Conservation (phyloP, 768 basidiomycete species). For the Multifurca ochricompacta region DNA sequence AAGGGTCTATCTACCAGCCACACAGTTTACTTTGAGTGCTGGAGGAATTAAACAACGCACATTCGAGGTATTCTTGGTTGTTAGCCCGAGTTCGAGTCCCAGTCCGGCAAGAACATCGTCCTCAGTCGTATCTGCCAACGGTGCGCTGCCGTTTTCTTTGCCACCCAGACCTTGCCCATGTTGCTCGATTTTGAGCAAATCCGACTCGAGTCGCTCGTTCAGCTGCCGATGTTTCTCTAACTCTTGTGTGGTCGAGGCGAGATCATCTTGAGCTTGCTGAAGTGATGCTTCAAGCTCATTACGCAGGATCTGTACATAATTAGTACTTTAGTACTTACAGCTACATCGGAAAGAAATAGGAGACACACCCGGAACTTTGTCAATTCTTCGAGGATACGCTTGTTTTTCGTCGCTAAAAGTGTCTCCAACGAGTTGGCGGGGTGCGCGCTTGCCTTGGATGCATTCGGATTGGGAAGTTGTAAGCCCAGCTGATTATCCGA, state of each 20-base stretch:
- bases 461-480: constrained; percentile 82
- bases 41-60: constrained; percentile 4
- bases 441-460: constrained; percentile 69
- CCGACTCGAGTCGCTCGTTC: constrained; percentile 89
- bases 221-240: constrained; percentile 69
- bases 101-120: constrained; percentile 50
- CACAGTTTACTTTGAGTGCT: neutral
- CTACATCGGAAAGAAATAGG: neutral
- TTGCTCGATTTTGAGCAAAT: constrained; percentile 75
- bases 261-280: constrained; percentile 45
- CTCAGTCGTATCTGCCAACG: constrained; percentile 28
- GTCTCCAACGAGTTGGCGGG: constrained; percentile 82
- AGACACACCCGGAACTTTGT: constrained; percentile 75
- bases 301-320: constrained; percentile 57
- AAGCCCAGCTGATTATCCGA: constrained; percentile 39
- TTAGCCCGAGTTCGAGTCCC: constrained; percentile 66
- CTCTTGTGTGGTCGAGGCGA: constrained; percentile 53
- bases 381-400: constrained; percentile 83
- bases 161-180: constrained; percentile 35
- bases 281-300: constrained; percentile 72
- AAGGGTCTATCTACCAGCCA: constrained; percentile 20
- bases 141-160: constrained; percentile 22
- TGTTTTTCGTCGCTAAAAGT: constrained; percentile 90
- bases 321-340: neutral
- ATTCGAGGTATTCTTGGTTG: constrained; percentile 24